Conservation (phyloP, 23 red algal genomes). For the Porphyridium purpureum region DNA sequence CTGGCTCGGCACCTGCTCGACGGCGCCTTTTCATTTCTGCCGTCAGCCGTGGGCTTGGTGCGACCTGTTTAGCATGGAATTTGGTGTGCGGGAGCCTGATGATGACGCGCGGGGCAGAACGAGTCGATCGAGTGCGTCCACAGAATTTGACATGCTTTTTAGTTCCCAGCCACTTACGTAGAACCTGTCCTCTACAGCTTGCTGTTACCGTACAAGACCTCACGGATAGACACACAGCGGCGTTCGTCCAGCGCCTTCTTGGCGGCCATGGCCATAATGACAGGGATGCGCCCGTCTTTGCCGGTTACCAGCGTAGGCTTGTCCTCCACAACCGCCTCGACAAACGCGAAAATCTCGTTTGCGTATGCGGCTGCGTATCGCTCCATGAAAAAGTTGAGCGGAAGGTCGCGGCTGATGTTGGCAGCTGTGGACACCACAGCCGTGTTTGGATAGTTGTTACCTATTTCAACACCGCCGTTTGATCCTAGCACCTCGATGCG, state of each 20-base stretch:
- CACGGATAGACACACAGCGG: conserved; percentile 37
- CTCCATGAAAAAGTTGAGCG: conserved; percentile 99
- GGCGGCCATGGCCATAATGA: conserved; percentile 66
- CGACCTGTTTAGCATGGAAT: no score
- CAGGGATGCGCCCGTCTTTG: conserved; percentile 65
- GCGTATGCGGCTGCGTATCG: conserved; percentile 84
- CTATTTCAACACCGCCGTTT: conserved; percentile 28
- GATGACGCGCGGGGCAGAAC: no score
- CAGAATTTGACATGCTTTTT: no score
- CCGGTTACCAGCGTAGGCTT: conserved; percentile 29
- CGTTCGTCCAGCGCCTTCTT: conserved; percentile 75
- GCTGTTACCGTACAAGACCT: conserved; percentile 12
- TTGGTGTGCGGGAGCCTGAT: no score
- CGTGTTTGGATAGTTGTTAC: conserved; percentile 73
- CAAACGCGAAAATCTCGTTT: conserved; percentile 72
- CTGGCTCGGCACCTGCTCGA: no score
- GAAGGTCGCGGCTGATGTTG: conserved; percentile 20
- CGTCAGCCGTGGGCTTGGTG: no score
- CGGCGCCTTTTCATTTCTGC: no score
- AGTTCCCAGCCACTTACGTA: no score
- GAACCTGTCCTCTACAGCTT: not conserved
- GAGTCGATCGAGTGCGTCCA: no score
- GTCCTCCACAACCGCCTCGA: conserved; percentile 45
- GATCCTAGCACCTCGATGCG: conserved; percentile 73
- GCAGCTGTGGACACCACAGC: conserved; percentile 21